These are phyloP conservation scores for Candida lessepsii DNA, from an alignment of 805 yeast genomes.

Conservation along the genomic window DNA sequence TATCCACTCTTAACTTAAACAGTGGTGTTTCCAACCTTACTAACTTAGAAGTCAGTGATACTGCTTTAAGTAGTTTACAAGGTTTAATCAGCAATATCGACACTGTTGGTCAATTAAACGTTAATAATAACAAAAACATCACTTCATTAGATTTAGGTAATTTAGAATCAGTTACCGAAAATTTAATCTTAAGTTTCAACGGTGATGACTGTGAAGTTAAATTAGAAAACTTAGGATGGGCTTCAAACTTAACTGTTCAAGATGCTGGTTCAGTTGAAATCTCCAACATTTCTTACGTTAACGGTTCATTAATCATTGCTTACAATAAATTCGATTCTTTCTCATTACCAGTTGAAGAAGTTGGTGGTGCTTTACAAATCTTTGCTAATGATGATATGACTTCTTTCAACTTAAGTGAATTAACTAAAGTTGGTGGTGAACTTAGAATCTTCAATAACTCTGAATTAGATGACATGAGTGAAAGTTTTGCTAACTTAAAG, in stretches of 20 bases:
- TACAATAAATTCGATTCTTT: slow-evolving; percentile 38
- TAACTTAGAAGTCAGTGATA: slow-evolving; percentile 38
- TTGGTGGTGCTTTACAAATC: slow-evolving; percentile 41
- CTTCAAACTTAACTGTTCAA: slow-evolving; percentile 45
- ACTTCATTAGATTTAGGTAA: slow-evolving; percentile 31
- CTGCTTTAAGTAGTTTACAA: slow-evolving; percentile 38
- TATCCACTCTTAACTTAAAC: slow-evolving; percentile 37
- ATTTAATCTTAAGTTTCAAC: slow-evolving; percentile 41
- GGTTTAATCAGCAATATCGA: slow-evolving; percentile 31
- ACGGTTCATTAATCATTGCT: slow-evolving; percentile 39
- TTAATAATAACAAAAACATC: slow-evolving; percentile 46
- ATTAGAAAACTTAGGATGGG: slow-evolving; percentile 38
- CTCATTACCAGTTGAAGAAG: slow-evolving; percentile 30
- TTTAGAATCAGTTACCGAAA: slow-evolving; percentile 33
- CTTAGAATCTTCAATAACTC: slow-evolving; percentile 42
- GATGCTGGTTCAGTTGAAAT: slow-evolving; percentile 34
- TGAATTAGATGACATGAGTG: slow-evolving; percentile 30
- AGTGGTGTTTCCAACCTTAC: slow-evolving; percentile 34
- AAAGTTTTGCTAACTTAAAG: slow-evolving; percentile 27
- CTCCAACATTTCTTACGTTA: slow-evolving; percentile 34
- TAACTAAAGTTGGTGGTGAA: slow-evolving; percentile 41
- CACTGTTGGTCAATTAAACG: slow-evolving; percentile 33
- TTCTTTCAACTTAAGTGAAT: slow-evolving; percentile 25
- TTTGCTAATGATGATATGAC: slow-evolving; percentile 44
- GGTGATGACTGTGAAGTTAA: slow-evolving; percentile 33